A percentile compares a stretch with the other conserved stretches of the same genome.
Conservation (phyloP, 352 stramenopile genomes). For the Phytopythium boreale region DNA sequence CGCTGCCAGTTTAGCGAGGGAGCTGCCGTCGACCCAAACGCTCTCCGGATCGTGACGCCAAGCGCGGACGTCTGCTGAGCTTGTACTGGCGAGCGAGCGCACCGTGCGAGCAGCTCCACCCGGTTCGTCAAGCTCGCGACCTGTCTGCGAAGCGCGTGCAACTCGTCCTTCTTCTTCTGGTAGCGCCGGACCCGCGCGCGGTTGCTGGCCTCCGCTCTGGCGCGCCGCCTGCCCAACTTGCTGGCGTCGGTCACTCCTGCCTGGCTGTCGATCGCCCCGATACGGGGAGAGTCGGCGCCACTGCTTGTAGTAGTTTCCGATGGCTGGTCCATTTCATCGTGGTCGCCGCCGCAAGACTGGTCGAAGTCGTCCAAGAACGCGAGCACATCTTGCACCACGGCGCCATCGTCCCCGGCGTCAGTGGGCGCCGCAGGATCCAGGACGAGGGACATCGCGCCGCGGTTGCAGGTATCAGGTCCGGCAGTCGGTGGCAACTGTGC, state of each 20-base stretch:
- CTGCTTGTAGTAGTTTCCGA: neutral
- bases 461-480: too few species aligned
- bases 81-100: neutral
- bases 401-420: neutral
- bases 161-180: conserved; percentile 1
- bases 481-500: too few species aligned
- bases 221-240: neutral
- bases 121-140: neutral
- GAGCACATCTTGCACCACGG: neutral
- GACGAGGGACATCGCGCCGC: neutral
- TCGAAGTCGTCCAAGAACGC: conserved; percentile 7
- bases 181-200: neutral
- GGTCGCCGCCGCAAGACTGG: neutral
- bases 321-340: neutral
- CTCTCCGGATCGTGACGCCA: neutral
- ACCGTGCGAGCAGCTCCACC: neutral
- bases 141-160: neutral
- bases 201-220: conserved; percentile 1
- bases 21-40: neutral
- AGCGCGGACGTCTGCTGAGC: neutral
- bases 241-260: neutral
- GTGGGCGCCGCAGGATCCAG: neutral
- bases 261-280: neutral
- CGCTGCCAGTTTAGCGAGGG: neutral
- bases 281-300: neutral